phyloP scores from a whole-genome alignment of 345 rosid species.

The Erucastrum elatum region DNA sequence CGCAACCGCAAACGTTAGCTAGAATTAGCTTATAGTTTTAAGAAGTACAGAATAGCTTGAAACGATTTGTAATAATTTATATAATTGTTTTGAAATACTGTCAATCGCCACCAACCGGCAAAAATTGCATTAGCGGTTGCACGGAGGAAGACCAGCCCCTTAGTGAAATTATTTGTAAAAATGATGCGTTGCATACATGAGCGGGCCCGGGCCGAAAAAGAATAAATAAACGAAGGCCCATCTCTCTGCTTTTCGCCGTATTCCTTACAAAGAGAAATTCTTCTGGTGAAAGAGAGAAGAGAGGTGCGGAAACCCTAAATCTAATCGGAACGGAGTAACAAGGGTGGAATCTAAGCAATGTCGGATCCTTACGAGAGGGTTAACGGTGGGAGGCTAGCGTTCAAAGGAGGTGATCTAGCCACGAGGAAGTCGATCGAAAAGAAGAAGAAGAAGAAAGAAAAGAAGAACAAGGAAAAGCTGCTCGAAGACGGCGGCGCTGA shows the following conservation, averaged over 20 bases:
- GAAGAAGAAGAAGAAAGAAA: conserved; percentile 55
- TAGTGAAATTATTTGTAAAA: too few species aligned
- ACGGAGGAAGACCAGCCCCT: too few species aligned
- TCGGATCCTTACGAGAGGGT: conserved; percentile 75
- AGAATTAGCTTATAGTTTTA: too few species aligned
- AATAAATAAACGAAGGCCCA: background rate
- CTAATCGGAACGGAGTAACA: background rate
- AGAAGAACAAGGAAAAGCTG: conserved; percentile 46
- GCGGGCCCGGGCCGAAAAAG: background rate
- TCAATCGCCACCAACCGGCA: too few species aligned
- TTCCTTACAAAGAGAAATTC: background rate
- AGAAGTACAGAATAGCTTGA: too few species aligned
- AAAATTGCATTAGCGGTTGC: too few species aligned
- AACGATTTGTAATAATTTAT: too few species aligned
- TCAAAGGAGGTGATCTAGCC: conserved; percentile 79
- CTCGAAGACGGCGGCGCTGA: conserved; percentile 1
- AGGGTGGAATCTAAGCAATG: conserved; percentile 33
- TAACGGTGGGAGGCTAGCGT: conserved; percentile 66
- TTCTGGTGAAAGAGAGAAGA: background rate
- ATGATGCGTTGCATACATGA: too few species aligned
- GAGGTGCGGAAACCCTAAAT: conserved; percentile 26
- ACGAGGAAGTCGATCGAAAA: conserved; percentile 65
- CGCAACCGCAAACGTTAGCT: too few species aligned
- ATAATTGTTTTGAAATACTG: too few species aligned
- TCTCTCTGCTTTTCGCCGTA: background rate